Conservation (phyloP, 352 stramenopile species). For the Phytophthora europaea region DNA sequence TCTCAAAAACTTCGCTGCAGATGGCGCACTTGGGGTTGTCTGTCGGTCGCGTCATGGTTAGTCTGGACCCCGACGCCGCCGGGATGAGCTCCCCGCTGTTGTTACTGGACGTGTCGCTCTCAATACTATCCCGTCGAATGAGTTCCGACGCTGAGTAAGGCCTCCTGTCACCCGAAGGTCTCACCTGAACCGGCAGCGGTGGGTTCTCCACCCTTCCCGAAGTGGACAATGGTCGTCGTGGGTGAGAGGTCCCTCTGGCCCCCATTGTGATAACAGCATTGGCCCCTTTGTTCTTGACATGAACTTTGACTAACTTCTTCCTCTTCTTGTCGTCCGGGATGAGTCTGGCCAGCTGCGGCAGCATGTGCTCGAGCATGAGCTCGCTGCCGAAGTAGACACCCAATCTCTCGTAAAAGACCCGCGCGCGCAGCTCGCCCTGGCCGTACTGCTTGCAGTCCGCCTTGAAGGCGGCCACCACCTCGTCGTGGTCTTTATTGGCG, state of each 20-base stretch:
- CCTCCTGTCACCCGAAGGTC: conserved; percentile 38
- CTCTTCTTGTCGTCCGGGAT: conserved; percentile 85
- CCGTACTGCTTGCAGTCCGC: conserved; percentile 83
- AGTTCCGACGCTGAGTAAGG: conserved; percentile 58
- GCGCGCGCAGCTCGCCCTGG: conserved; percentile 66
- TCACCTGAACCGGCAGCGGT: conserved; percentile 17
- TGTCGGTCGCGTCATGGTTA: conserved; percentile 50
- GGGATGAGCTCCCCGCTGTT: conserved; percentile 37
- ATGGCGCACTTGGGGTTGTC: conserved; percentile 80
- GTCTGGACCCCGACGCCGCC: conserved; percentile 32
- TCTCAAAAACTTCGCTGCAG: conserved; percentile 82
- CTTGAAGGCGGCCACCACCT: conserved; percentile 81
- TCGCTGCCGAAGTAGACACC: conserved; percentile 72
- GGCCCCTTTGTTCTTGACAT: conserved; percentile 45
- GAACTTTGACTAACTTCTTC: conserved; percentile 74
- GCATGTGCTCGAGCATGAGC: conserved; percentile 85
- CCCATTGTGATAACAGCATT: neutral
- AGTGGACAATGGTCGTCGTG: conserved; percentile 46
- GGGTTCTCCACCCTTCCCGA: conserved; percentile 42
- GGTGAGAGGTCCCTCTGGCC: conserved; percentile 8
- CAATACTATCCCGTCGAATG: conserved; percentile 51
- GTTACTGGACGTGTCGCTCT: conserved; percentile 54
- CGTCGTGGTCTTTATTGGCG: conserved; percentile 78
- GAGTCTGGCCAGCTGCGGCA: conserved; percentile 78
- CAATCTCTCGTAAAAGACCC: conserved; percentile 71